Percentiles rank a stretch among this genome's conserved stretches.
Evolutionary conservation across 768 basidiomycete species (phyloP).

Genomic region (Naganishia randhawae): DNA sequence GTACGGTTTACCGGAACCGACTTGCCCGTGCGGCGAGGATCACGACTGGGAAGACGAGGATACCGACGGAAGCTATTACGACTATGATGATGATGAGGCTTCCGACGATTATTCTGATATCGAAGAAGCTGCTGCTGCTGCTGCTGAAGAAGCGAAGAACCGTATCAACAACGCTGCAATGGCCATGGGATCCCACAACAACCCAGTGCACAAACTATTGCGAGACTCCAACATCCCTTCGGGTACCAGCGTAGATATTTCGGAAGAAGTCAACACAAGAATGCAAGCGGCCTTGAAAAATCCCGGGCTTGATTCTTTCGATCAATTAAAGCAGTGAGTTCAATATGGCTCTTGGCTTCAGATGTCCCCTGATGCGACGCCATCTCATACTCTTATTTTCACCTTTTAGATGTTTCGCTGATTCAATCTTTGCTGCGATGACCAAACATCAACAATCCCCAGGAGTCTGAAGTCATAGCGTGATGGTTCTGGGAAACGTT

Average conservation of each 20-base stretch:
- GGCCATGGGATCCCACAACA: not conserved
- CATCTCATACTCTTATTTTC: no score
- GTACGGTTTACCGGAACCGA: constrained; percentile 21
- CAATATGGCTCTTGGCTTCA: no score
- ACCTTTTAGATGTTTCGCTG: not conserved
- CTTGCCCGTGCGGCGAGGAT: constrained; percentile 24
- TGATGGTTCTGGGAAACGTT: not conserved
- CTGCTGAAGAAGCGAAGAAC: constrained; percentile 10
- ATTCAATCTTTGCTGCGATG: constrained; percentile 8
- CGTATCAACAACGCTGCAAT: not conserved
- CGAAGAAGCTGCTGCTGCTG: constrained; percentile 19
- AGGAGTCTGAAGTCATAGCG: not conserved
- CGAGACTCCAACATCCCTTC: not conserved
- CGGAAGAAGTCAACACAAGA: constrained; percentile 6
- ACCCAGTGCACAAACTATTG: not conserved
- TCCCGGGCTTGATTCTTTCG: constrained; percentile 10
- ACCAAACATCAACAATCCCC: constrained; percentile 2
- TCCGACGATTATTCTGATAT: constrained; percentile 21
- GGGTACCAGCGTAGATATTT: not conserved
- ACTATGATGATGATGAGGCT: constrained; percentile 3
- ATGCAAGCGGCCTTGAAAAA: constrained; percentile 5
- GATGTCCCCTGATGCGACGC: no score
- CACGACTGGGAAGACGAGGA: constrained; percentile 24
- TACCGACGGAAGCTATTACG: constrained; percentile 20
- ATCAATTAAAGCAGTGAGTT: constrained; percentile 15